These are phyloP conservation scores for Lipomyces starkeyi DNA, from an alignment of 805 yeast species.

Conservation along the genomic window DNA sequence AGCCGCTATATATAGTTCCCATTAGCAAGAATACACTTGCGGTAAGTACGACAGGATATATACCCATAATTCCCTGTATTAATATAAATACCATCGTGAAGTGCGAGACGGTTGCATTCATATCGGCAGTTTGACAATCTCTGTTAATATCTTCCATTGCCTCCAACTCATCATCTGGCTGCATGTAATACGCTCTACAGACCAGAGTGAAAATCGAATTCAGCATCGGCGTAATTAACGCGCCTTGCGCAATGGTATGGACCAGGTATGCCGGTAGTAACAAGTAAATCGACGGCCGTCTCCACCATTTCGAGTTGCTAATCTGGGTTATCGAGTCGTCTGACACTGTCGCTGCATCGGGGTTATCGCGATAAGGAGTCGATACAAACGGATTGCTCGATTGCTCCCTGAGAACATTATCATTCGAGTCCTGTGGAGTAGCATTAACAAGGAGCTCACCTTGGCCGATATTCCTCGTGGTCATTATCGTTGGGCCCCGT, in stretches of 20 bases:
- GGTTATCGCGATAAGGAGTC: neutral
- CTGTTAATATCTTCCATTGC: slow-evolving; percentile 8
- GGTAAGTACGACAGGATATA: neutral
- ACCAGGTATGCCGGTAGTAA: neutral
- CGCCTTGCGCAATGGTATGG: neutral
- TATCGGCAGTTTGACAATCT: slow-evolving; percentile 27
- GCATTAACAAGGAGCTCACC: neutral
- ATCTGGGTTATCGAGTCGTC: neutral
- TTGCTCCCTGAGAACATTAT: neutral
- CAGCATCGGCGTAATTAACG: slow-evolving; percentile 21
- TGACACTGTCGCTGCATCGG: neutral
- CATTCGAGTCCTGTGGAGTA: neutral
- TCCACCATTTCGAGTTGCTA: neutral
- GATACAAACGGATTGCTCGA: neutral
- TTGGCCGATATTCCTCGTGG: neutral
- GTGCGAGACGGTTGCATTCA: slow-evolving; percentile 24
- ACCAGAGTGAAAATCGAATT: slow-evolving; percentile 13
- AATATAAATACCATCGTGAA: slow-evolving; percentile 22
- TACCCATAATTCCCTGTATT: slow-evolving; percentile 19
- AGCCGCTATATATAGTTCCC: slow-evolving; percentile 11
- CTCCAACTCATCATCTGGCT: slow-evolving; percentile 3
- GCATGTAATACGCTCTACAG: slow-evolving; percentile 23
- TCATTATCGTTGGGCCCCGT: neutral
- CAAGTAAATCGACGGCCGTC: slow-evolving; percentile 2
- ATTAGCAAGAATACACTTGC: neutral